These are phyloP conservation scores for Amaranthus hypochondriacus DNA, from an alignment of 148 eudicot genomes.

Conservation along the genomic window DNA sequence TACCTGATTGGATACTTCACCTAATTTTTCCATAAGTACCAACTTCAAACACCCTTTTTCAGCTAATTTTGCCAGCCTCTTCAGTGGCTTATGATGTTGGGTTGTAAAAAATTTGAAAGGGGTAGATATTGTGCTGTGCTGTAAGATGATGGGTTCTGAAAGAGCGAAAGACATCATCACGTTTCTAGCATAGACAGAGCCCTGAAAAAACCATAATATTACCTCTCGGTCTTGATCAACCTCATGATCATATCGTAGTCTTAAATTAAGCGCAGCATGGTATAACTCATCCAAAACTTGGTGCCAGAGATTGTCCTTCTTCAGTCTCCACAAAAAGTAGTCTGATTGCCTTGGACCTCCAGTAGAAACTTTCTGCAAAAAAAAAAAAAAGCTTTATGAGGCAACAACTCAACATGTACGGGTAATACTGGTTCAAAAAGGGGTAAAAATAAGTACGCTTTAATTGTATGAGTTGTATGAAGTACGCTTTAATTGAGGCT, in stretches of 20 bases:
- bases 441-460: too few relatives aligned
- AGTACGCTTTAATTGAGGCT: too few relatives aligned
- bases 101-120: too few relatives aligned
- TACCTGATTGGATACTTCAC: too few relatives aligned
- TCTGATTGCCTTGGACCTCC: slow-evolving; percentile 37
- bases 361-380: slow-evolving; percentile 48
- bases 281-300: slow-evolving; percentile 79
- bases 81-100: too few relatives aligned
- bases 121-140: too few relatives aligned
- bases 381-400: neutral
- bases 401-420: neutral
- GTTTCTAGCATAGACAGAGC: neutral
- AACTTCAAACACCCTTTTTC: too few relatives aligned
- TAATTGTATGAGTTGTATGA: neutral
- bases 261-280: slow-evolving; percentile 81
- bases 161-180: neutral
- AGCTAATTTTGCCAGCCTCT: too few relatives aligned
- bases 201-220: neutral
- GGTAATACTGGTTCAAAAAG: neutral
- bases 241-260: slow-evolving; percentile 50
- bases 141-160: too few relatives aligned
- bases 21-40: too few relatives aligned
- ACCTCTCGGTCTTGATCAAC: slow-evolving; percentile 71
- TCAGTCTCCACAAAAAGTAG: slow-evolving; percentile 51
- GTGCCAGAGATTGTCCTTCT: slow-evolving; percentile 43